Percentiles rank a stretch among this genome's conserved stretches.
phyloP scores from a whole-genome alignment of 306 rosid genomes.

The Quercus robur region DNA sequence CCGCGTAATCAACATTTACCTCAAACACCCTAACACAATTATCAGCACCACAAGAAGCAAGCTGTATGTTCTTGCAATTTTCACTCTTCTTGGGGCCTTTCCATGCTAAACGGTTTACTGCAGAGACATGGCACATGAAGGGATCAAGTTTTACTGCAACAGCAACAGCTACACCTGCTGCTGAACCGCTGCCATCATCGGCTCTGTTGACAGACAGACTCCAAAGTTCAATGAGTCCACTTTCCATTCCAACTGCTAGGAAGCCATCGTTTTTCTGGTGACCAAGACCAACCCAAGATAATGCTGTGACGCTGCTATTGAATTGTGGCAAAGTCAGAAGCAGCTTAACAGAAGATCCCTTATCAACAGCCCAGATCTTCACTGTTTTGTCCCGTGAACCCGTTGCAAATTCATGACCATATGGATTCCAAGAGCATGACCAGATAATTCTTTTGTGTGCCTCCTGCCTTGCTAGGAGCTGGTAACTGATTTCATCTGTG shows the following conservation, averaged over 20 bases:
- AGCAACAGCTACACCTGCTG: constrained; percentile 36
- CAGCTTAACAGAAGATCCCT: constrained; percentile 49
- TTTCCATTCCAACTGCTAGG: constrained; percentile 89
- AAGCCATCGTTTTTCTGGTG: constrained; percentile 42
- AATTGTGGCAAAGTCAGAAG: constrained; percentile 60
- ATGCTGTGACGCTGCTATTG: constrained; percentile 70
- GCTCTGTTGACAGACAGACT: constrained; percentile 46
- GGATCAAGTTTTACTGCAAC: constrained; percentile 42
- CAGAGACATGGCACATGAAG: constrained; percentile 70
- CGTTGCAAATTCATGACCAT: constrained; percentile 84
- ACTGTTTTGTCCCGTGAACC: constrained; percentile 88
- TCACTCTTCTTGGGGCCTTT: constrained; percentile 38
- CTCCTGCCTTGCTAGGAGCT: constrained; percentile 69
- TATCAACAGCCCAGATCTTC: constrained; percentile 68
- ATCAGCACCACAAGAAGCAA: constrained; percentile 95
- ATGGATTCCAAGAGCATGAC: constrained; percentile 96
- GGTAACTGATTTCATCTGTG: constrained; percentile 43
- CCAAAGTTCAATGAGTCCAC: constrained; percentile 86
- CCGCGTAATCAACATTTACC: constrained; percentile 33
- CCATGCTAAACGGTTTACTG: constrained; percentile 79
- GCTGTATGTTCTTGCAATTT: constrained; percentile 45
- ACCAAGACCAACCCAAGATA: constrained; percentile 55
- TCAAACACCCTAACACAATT: constrained; percentile 82
- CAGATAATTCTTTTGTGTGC: constrained; percentile 97
- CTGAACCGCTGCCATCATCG: constrained; percentile 25